These are phyloP conservation scores for Didymosphaeria variabile DNA, from an alignment of 2,329 filamentous ascomycete species.

Conservation along the genomic window DNA sequence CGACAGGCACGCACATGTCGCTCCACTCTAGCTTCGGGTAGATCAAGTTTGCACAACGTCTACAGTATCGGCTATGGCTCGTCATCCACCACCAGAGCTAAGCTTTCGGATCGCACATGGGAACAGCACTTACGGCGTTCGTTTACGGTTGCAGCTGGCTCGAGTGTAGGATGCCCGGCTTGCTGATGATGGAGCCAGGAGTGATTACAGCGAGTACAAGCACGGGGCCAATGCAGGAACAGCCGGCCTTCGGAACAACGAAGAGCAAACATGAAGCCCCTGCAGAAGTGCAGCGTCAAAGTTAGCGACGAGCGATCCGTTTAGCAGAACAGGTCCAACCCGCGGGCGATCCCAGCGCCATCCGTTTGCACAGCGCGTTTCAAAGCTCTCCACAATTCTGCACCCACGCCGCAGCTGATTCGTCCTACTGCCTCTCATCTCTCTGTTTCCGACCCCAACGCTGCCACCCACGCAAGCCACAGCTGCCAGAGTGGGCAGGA, in stretches of 20 bases:
- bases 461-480: conserved; percentile 14
- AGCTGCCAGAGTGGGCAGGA: conserved; percentile 4
- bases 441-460: conserved; percentile 17
- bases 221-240: conserved; percentile 4
- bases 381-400: conserved; percentile 29
- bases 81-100: neutral
- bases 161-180: neutral
- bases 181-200: neutral
- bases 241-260: neutral
- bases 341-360: conserved; percentile 21
- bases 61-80: neutral
- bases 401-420: conserved; percentile 13
- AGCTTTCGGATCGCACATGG: neutral
- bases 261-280: conserved; percentile 11
- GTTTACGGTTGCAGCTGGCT: neutral
- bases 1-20: conserved; percentile 5
- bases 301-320: conserved; percentile 44
- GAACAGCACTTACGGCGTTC: neutral
- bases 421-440: conserved; percentile 18
- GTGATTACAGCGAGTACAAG: neutral
- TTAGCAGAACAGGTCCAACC: conserved; percentile 21
- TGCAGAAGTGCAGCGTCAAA: conserved; percentile 21
- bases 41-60: neutral
- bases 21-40: neutral
- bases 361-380: conserved; percentile 21